Conservation (phyloP, 1,284 basidiomycete species). For the Singerocomus inundabilis region DNA sequence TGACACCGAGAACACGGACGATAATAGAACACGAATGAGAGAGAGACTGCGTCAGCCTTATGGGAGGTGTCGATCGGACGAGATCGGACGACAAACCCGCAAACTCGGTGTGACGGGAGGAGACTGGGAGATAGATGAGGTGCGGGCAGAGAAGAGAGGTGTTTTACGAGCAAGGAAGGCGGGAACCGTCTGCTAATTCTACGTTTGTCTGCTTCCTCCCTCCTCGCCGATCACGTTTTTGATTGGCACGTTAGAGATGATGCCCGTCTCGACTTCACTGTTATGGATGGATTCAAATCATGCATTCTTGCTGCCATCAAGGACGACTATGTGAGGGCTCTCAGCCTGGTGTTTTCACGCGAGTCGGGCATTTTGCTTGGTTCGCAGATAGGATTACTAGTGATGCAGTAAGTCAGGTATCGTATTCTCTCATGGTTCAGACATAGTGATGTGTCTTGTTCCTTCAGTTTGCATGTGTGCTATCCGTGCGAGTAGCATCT, state of each 20-base stretch:
- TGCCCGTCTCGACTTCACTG: conserved; percentile 56
- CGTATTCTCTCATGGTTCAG: background rate
- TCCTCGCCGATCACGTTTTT: background rate
- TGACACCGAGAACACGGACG: conserved; percentile 67
- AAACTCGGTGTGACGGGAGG: conserved; percentile 30
- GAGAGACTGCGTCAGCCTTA: conserved; percentile 75
- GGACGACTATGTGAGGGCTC: too few relatives aligned
- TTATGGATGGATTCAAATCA: too few relatives aligned
- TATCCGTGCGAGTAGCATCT: too few relatives aligned
- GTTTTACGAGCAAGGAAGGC: conserved; percentile 82
- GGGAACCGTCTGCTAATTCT: conserved; percentile 54
- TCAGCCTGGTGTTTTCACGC: too few relatives aligned
- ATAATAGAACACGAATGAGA: conserved; percentile 73
- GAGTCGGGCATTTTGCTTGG: too few relatives aligned
- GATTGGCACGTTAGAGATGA: conserved; percentile 21
- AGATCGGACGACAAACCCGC: conserved; percentile 36
- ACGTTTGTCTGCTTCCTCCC: conserved; percentile 7
- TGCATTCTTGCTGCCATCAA: too few relatives aligned
- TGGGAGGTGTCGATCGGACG: conserved; percentile 70
- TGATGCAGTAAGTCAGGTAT: conserved; percentile 61
- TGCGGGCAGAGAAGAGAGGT: conserved; percentile 97
- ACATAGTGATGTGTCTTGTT: background rate
- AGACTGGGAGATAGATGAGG: conserved; percentile 89
- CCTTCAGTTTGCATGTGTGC: background rate
- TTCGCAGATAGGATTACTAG: conserved; percentile 76